Evolutionary conservation across 208 protist species (phyloP).

Genomic region (Balamuthia mandrillaris): DNA sequence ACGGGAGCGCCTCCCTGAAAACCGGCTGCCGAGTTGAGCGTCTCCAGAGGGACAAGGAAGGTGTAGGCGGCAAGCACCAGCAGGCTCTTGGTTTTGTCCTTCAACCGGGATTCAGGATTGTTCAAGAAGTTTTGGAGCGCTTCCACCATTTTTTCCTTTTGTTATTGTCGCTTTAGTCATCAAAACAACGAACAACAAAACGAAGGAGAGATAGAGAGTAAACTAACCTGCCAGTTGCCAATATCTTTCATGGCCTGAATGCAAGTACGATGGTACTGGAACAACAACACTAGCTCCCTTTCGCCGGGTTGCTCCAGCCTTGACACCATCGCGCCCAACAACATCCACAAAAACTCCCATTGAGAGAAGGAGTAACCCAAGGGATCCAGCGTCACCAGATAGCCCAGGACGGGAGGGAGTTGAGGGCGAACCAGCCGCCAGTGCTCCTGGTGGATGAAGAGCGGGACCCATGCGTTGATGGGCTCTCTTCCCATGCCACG

Average conservation of each 20-base stretch:
- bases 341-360: slow-evolving; percentile 38
- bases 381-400: slow-evolving; percentile 50
- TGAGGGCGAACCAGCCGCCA: slow-evolving; percentile 44
- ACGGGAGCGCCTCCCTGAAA: not conserved
- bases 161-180: not conserved
- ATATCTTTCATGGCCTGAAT: not conserved
- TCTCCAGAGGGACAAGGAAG: not conserved
- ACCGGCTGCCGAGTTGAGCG: not conserved
- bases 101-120: too few relatives aligned
- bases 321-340: slow-evolving; percentile 39
- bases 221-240: not conserved
- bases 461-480: slow-evolving; percentile 51
- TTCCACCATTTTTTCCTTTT: not conserved
- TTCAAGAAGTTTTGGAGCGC: not conserved
- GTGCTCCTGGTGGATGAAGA: slow-evolving; percentile 42
- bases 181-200: not conserved
- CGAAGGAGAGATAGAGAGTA: not conserved
- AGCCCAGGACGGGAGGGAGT: slow-evolving; percentile 35
- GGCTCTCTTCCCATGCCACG: slow-evolving; percentile 43
- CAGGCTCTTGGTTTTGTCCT: slow-evolving; percentile 26
- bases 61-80: not conserved
- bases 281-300: slow-evolving; percentile 19
- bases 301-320: slow-evolving; percentile 37
- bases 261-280: slow-evolving; percentile 44
- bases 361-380: slow-evolving; percentile 47